These are phyloP conservation scores for Syzygium jambos DNA, from an alignment of 345 rosid genomes.

Conservation along the genomic window DNA sequence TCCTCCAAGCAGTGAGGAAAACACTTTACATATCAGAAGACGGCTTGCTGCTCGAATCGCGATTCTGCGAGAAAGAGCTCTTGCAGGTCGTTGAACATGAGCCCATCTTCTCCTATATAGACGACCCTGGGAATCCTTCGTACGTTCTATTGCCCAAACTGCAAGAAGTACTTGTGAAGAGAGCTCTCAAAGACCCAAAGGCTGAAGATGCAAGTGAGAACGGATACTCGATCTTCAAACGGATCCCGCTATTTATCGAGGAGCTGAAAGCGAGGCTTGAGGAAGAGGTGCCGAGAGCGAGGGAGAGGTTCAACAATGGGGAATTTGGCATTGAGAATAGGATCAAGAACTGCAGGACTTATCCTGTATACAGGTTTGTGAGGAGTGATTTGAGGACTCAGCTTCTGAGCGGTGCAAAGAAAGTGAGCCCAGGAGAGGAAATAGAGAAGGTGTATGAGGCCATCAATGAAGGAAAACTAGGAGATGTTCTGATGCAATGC, in stretches of 20 bases:
- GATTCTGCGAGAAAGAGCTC: constrained; percentile 36
- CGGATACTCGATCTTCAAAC: constrained; percentile 22
- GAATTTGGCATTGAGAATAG: constrained; percentile 14
- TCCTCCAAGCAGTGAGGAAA: constrained; percentile 20
- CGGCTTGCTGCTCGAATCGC: constrained; percentile 31
- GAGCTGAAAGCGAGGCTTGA: constrained; percentile 25
- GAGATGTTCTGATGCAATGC: constrained; percentile 22
- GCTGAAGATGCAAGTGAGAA: constrained; percentile 1
- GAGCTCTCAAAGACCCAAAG: constrained; percentile 15
- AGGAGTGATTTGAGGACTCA: constrained; percentile 29
- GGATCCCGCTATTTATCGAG: constrained; percentile 27
- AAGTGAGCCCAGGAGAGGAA: constrained; percentile 44
- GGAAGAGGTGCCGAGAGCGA: constrained; percentile 27
- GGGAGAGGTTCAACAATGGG: constrained; percentile 17
- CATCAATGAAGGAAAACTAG: constrained; percentile 28
- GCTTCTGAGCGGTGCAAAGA: constrained; percentile 36
- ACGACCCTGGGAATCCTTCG: constrained; percentile 33
- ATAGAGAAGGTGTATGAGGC: constrained; percentile 38
- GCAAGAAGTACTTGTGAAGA: constrained; percentile 20
- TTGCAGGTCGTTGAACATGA: constrained; percentile 31
- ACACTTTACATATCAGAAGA: constrained; percentile 32
- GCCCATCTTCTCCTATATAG: constrained; percentile 34
- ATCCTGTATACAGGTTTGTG: constrained; percentile 33
- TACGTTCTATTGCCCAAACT: constrained; percentile 30
- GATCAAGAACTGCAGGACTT: constrained; percentile 35